phyloP scores from a whole-genome alignment of 2,329 filamentous ascomycete species.

The Hortaea sp. region DNA sequence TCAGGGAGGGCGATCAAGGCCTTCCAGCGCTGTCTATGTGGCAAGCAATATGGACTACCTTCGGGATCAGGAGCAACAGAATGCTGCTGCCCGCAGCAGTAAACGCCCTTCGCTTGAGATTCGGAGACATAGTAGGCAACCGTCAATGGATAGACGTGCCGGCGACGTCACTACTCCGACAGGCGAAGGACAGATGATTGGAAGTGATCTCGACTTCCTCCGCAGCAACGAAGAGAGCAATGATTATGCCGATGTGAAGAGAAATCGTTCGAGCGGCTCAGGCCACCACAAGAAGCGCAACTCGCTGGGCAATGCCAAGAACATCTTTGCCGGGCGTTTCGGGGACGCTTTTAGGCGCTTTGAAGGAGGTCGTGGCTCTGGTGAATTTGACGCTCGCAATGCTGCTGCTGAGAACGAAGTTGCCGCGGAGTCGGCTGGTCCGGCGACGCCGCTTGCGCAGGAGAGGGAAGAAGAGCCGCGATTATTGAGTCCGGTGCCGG shows the following conservation, averaged over 20 bases:
- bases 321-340: slow-evolving; percentile 76
- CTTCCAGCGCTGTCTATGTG: slow-evolving; percentile 65
- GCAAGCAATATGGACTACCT: slow-evolving; percentile 75
- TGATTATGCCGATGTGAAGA: slow-evolving; percentile 37
- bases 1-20: slow-evolving; percentile 54
- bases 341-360: slow-evolving; percentile 91
- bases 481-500: slow-evolving; percentile 58
- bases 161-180: slow-evolving; percentile 29
- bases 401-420: slow-evolving; percentile 4
- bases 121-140: slow-evolving; percentile 20
- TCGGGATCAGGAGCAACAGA: slow-evolving; percentile 56
- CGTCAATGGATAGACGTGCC: slow-evolving; percentile 13
- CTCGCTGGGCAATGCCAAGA: slow-evolving; percentile 57
- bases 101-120: slow-evolving; percentile 23
- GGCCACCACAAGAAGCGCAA: slow-evolving; percentile 57
- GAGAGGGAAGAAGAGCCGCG: slow-evolving; percentile 17
- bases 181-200: slow-evolving; percentile 55
- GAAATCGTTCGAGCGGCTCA: slow-evolving; percentile 46
- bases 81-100: slow-evolving; percentile 6
- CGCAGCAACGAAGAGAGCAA: slow-evolving; percentile 57
- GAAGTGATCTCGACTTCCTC: slow-evolving; percentile 75
- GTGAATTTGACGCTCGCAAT: background rate
- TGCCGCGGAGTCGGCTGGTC: background rate
- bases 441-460: slow-evolving; percentile 2
- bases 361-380: slow-evolving; percentile 37